Evolutionary conservation across 306 rosid genomes (phyloP).

Genomic region (Abrus pulchellus): DNA sequence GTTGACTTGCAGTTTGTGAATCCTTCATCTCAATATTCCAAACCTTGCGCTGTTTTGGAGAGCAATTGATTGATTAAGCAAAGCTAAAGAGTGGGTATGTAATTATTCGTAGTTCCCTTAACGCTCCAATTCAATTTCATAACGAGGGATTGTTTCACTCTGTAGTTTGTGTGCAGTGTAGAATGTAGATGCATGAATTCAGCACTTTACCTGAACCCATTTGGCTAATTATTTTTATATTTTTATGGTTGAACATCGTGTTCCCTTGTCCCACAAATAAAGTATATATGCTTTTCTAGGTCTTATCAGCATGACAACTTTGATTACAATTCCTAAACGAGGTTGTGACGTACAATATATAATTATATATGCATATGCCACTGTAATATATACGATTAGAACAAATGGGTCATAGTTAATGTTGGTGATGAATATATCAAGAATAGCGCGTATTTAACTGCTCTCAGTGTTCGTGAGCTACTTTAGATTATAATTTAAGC

Average conservation of each 20-base stretch:
- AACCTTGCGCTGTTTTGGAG: not conserved
- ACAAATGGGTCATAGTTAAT: not conserved
- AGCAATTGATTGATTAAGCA: not conserved
- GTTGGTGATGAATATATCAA: slow-evolving; percentile 1
- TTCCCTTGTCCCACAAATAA: slow-evolving; percentile 11
- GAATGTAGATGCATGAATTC: not conserved
- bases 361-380: not conserved
- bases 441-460: slow-evolving; percentile 6
- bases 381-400: not conserved
- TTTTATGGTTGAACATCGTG: not conserved
- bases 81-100: not conserved
- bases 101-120: not conserved
- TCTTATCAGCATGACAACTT: slow-evolving; percentile 15
- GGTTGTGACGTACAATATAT: slow-evolving; percentile 5
- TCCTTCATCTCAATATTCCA: not conserved
- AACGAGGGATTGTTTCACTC: not conserved
- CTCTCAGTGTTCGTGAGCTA: not conserved
- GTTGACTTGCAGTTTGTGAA: not conserved
- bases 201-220: not conserved
- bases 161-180: not conserved
- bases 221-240: slow-evolving; percentile 10
- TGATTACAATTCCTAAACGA: slow-evolving; percentile 33
- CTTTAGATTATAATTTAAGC: slow-evolving; percentile 17
- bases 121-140: not conserved
- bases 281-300: slow-evolving; percentile 26